Evolutionary conservation across 805 yeast species (phyloP).

Genomic region (Pichia cephalocereana): DNA sequence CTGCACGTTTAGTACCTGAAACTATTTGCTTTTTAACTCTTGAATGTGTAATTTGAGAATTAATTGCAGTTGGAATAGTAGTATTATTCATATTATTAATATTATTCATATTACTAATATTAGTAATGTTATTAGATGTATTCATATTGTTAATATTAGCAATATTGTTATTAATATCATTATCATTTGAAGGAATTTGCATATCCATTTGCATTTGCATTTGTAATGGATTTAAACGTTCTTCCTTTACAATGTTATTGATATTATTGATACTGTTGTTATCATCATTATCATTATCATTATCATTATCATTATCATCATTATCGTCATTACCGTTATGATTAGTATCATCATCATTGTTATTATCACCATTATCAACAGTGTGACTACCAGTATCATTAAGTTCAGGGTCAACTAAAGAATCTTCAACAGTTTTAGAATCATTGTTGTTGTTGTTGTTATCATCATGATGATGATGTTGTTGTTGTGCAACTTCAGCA

Average conservation of each 20-base stretch:
- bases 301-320: neutral
- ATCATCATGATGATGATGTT: no score
- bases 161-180: no score
- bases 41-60: neutral
- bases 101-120: no score
- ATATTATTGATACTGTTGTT: neutral
- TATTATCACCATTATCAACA: no score
- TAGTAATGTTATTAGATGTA: no score
- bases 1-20: slow-evolving; percentile 61
- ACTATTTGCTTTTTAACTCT: neutral
- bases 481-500: slow-evolving; percentile 17
- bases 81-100: no score
- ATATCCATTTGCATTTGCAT: neutral
- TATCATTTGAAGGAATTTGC: neutral
- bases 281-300: neutral
- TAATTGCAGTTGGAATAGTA: neutral
- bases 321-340: neutral
- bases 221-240: neutral
- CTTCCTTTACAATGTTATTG: slow-evolving; percentile 1
- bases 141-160: no score
- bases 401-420: slow-evolving; percentile 5
- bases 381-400: neutral
- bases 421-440: neutral
- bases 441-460: neutral
- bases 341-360: neutral